A percentile compares a stretch with the other conserved stretches of the same genome.
phyloP scores from a whole-genome alignment of 495 filamentous ascomycete genomes.

The Podospora australis region DNA sequence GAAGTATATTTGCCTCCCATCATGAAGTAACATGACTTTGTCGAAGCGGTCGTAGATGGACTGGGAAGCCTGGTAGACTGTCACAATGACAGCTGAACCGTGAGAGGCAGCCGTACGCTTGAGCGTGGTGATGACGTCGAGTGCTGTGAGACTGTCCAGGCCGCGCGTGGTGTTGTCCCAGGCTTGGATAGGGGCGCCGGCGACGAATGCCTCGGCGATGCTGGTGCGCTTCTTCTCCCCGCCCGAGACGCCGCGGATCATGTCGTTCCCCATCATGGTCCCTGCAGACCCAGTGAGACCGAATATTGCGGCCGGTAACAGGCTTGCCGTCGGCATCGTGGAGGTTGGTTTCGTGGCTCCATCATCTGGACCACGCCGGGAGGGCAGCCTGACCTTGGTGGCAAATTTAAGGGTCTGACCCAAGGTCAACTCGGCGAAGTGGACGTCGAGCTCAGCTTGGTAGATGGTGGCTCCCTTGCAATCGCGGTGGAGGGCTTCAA shows the following conservation, averaged over 20 bases:
- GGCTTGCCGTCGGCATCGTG: constrained; percentile 37
- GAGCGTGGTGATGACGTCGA: constrained; percentile 65
- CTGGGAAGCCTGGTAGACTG: constrained; percentile 74
- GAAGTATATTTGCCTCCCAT: constrained; percentile 60
- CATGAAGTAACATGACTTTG: constrained; percentile 56
- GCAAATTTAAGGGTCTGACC: constrained; percentile 72
- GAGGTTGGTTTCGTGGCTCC: neutral
- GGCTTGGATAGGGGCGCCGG: constrained; percentile 35
- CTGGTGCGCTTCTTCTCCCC: constrained; percentile 50
- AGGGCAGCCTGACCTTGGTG: constrained; percentile 56
- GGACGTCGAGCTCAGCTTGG: constrained; percentile 70
- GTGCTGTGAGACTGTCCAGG: constrained; percentile 65
- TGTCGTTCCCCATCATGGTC: constrained; percentile 76
- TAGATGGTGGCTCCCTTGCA: constrained; percentile 74
- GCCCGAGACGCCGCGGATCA: constrained; percentile 61
- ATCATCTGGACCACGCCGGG: constrained; percentile 53
- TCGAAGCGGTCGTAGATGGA: constrained; percentile 72
- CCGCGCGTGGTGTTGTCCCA: constrained; percentile 70
- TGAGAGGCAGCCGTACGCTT: constrained; percentile 71
- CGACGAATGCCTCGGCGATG: constrained; percentile 41
- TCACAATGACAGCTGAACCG: constrained; percentile 66
- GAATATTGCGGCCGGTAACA: no score
- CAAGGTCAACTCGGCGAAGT: constrained; percentile 70
- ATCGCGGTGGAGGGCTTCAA: constrained; percentile 55
- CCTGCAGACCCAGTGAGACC: constrained; percentile 27